Evolutionary conservation across 306 rosid species (phyloP).

Genomic region (Castanea sativa): DNA sequence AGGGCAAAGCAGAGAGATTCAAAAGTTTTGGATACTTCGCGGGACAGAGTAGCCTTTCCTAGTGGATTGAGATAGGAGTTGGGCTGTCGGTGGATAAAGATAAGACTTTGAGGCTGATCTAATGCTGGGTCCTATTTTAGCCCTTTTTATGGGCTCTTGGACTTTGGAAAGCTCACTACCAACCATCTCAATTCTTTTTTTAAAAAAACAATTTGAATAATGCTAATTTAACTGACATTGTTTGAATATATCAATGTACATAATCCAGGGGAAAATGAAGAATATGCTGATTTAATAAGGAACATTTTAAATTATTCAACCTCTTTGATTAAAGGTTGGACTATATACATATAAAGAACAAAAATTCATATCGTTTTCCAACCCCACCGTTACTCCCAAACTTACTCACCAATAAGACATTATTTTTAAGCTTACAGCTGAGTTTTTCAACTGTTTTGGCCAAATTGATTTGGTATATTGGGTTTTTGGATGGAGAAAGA

Average conservation of each 20-base stretch:
- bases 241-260: neutral
- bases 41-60: neutral
- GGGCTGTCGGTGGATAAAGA: conserved; percentile 36
- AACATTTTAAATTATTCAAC: no score
- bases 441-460: neutral
- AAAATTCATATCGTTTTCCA: no score
- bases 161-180: neutral
- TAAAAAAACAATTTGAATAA: no score
- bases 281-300: neutral
- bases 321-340: no score
- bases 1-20: neutral
- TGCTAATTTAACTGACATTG: neutral
- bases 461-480: neutral
- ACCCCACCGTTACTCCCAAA: neutral
- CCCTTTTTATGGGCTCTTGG: neutral
- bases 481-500: no score
- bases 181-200: neutral
- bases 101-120: conserved; percentile 4
- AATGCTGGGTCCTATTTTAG: neutral
- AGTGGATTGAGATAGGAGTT: neutral
- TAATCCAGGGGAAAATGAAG: neutral
- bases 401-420: neutral
- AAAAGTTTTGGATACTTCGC: neutral
- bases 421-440: no score
- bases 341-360: no score